Conservation (phyloP, 2,329 filamentous ascomycete species). For the Rachicladosporium sp. region DNA sequence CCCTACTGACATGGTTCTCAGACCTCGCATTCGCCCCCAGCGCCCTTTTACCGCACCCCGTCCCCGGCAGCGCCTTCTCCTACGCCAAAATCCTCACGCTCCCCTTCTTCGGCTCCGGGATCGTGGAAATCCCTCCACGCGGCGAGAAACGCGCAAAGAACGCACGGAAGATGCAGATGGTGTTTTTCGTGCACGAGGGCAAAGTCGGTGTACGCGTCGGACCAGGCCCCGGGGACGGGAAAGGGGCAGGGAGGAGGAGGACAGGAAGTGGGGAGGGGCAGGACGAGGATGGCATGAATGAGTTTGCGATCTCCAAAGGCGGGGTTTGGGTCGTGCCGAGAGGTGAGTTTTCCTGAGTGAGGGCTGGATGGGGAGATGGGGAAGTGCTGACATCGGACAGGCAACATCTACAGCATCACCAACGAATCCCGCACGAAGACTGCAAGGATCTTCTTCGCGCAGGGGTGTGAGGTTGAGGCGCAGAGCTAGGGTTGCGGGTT, state of each 20-base stretch:
- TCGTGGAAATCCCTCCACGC: constrained; percentile 76
- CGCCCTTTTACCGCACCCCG: constrained; percentile 45
- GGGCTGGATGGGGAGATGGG: too few species aligned
- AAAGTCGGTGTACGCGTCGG: constrained; percentile 66
- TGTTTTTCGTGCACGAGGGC: constrained; percentile 80
- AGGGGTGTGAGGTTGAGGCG: constrained; percentile 53
- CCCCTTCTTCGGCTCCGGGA: constrained; percentile 77
- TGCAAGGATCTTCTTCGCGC: constrained; percentile 81
- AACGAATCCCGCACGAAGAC: constrained; percentile 58
- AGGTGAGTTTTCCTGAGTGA: constrained; percentile 47
- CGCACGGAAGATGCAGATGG: constrained; percentile 90
- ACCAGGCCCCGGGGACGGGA: constrained; percentile 6
- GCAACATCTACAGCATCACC: constrained; percentile 83
- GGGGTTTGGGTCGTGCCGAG: constrained; percentile 91
- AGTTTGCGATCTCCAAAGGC: constrained; percentile 74
- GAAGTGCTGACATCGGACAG: constrained; percentile 33
- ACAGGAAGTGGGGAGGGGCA: constrained; percentile 4
- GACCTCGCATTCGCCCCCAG: constrained; percentile 49
- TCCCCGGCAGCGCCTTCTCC: constrained; percentile 58
- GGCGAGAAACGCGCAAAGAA: constrained; percentile 85
- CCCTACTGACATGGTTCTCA: constrained; percentile 15
- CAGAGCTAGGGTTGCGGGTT: background rate
- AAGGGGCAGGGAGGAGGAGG: background rate
- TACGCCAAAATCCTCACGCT: constrained; percentile 80
- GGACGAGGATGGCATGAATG: constrained; percentile 39